Evolutionary conservation across 2,329 filamentous ascomycete genomes (phyloP).

Genomic region (Xylaria sp.): DNA sequence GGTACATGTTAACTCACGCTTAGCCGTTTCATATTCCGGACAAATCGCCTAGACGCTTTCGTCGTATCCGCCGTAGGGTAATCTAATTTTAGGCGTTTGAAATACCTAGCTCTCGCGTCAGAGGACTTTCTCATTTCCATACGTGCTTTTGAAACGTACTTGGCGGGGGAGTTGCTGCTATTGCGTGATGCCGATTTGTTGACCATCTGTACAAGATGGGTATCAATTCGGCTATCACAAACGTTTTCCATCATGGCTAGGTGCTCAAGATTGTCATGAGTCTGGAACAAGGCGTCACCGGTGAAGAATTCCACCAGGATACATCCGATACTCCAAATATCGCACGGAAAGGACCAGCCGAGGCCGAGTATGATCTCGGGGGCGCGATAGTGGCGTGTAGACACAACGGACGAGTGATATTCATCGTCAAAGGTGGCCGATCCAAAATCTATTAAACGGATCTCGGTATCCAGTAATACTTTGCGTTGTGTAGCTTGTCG

Average conservation of each 20-base stretch:
- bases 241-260: slow-evolving; percentile 81
- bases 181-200: slow-evolving; percentile 67
- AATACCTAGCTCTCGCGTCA: slow-evolving; percentile 64
- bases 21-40: slow-evolving; percentile 77
- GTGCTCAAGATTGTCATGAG: slow-evolving; percentile 77
- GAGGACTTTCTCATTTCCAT: slow-evolving; percentile 19
- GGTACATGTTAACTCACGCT: slow-evolving; percentile 58
- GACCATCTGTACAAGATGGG: slow-evolving; percentile 66
- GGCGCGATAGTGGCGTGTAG: slow-evolving; percentile 75
- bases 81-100: slow-evolving; percentile 73
- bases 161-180: slow-evolving; percentile 70
- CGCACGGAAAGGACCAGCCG: slow-evolving; percentile 77
- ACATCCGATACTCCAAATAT: slow-evolving; percentile 80
- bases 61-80: slow-evolving; percentile 73
- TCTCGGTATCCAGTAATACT: slow-evolving; percentile 75
- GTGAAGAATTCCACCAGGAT: slow-evolving; percentile 79
- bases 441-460: slow-evolving; percentile 76
- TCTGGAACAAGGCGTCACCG: slow-evolving; percentile 77
- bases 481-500: slow-evolving; percentile 72
- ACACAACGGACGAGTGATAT: slow-evolving; percentile 77
- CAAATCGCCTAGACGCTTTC: slow-evolving; percentile 72
- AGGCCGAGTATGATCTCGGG: slow-evolving; percentile 77
- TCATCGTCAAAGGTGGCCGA: slow-evolving; percentile 79
- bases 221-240: slow-evolving; percentile 68
- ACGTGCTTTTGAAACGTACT: slow-evolving; percentile 56